Evolutionary conservation across 345 rosid species (phyloP).

Genomic region (Iberis pinnata): DNA sequence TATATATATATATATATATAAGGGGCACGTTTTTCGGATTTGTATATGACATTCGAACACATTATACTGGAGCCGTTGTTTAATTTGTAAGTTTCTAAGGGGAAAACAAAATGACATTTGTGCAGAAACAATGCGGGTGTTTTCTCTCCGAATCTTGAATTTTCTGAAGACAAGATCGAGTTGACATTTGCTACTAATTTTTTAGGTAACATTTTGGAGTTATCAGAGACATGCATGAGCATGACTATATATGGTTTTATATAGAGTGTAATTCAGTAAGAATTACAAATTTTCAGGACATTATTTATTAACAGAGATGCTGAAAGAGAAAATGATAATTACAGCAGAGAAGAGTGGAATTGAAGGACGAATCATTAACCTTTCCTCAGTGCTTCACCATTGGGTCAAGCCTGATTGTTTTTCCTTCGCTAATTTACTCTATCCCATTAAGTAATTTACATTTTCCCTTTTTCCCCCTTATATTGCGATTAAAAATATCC

Average conservation of each 20-base stretch:
- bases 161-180: slow-evolving; percentile 90
- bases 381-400: slow-evolving; percentile 85
- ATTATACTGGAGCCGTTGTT: too few relatives aligned
- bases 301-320: slow-evolving; percentile 69
- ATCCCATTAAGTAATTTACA: slow-evolving; percentile 62
- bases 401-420: slow-evolving; percentile 75
- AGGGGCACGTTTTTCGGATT: too few relatives aligned
- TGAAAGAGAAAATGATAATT: slow-evolving; percentile 71
- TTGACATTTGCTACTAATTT: slow-evolving; percentile 91
- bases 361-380: slow-evolving; percentile 77
- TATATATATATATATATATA: too few relatives aligned
- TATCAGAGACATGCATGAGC: not conserved
- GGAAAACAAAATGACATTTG: too few relatives aligned
- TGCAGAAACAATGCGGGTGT: slow-evolving; percentile 91
- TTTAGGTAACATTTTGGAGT: slow-evolving; percentile 42
- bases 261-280: not conserved
- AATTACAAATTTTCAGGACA: slow-evolving; percentile 88
- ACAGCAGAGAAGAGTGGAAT: slow-evolving; percentile 62
- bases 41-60: too few relatives aligned
- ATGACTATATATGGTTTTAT: not conserved
- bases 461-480: too few relatives aligned
- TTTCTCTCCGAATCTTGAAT: slow-evolving; percentile 72
- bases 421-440: slow-evolving; percentile 51
- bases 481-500: too few relatives aligned
- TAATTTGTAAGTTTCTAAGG: too few relatives aligned